Evolutionary conservation across 768 basidiomycete species (phyloP).

Genomic region (Terana coerulea): DNA sequence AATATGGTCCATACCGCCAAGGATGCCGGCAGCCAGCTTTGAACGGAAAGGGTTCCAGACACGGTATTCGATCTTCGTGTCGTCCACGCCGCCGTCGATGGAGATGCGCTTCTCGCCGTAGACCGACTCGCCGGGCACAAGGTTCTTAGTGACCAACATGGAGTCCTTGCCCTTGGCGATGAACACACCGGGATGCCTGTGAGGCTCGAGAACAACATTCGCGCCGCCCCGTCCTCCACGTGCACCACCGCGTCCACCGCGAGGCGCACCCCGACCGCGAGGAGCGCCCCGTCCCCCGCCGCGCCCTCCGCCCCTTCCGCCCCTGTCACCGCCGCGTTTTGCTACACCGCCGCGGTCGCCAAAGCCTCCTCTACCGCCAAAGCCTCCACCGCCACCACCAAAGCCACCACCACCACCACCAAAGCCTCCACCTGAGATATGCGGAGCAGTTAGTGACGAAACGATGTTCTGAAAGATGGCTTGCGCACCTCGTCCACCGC

Average conservation of each 20-base stretch:
- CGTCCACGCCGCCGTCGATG: constrained; percentile 70
- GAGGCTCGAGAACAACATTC: constrained; percentile 91
- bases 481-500: constrained; percentile 32
- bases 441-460: not conserved
- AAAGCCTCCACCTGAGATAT: constrained; percentile 18
- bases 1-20: constrained; percentile 92
- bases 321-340: constrained; percentile 10
- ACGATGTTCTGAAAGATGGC: not conserved
- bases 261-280: constrained; percentile 21
- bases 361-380: constrained; percentile 38
- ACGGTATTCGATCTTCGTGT: constrained; percentile 91
- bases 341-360: constrained; percentile 17
- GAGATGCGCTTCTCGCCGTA: constrained; percentile 98
- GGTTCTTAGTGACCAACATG: constrained; percentile 95
- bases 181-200: constrained; percentile 92
- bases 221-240: constrained; percentile 79
- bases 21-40: constrained; percentile 94
- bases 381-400: constrained; percentile 38
- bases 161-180: constrained; percentile 98
- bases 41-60: constrained; percentile 99
- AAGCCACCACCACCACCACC: constrained; percentile 37
- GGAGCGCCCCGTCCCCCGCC: constrained; percentile 13
- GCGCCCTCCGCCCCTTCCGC: constrained; percentile 15
- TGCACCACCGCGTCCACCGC: constrained; percentile 56
- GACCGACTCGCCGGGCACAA: constrained; percentile 95